Percentiles rank a stretch among this genome's conserved stretches.
phyloP scores from a whole-genome alignment of 495 filamentous ascomycete genomes.

The Neurospora hispaniola region DNA sequence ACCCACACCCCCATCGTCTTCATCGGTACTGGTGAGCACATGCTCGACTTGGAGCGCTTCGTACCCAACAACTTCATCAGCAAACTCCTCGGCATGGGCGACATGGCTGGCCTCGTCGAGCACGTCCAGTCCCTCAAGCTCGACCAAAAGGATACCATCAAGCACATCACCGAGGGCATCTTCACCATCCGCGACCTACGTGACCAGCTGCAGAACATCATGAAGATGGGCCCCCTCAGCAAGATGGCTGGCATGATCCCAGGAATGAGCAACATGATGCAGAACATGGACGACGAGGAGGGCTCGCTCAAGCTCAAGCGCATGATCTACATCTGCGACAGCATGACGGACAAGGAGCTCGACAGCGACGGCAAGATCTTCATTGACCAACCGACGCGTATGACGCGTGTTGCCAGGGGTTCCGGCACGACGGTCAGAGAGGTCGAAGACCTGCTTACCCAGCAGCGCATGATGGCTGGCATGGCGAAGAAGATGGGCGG shows the following conservation, averaged over 20 bases:
- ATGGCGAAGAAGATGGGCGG: slow-evolving; percentile 99
- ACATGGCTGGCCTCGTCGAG: slow-evolving; percentile 90
- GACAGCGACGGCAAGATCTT: slow-evolving; percentile 93
- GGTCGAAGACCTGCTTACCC: slow-evolving; percentile 93
- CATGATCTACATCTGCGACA: slow-evolving; percentile 98
- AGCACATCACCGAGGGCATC: slow-evolving; percentile 91
- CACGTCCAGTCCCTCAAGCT: slow-evolving; percentile 96
- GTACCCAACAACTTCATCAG: slow-evolving; percentile 80
- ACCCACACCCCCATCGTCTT: slow-evolving; percentile 96
- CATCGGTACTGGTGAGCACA: slow-evolving; percentile 93
- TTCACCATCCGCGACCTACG: slow-evolving; percentile 92
- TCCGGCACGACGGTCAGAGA: slow-evolving; percentile 87
- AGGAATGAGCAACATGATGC: slow-evolving; percentile 82
- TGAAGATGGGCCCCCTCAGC: slow-evolving; percentile 97
- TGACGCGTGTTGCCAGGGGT: slow-evolving; percentile 84
- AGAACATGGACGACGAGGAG: slow-evolving; percentile 93
- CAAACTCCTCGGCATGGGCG: slow-evolving; percentile 93
- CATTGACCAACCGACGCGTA: slow-evolving; percentile 81
- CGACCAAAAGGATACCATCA: slow-evolving; percentile 97
- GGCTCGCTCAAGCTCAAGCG: slow-evolving; percentile 84
- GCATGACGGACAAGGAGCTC: slow-evolving; percentile 90
- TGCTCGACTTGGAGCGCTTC: slow-evolving; percentile 90
- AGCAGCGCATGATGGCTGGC: slow-evolving; percentile 97
- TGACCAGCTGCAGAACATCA: slow-evolving; percentile 92
- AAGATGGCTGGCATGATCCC: slow-evolving; percentile 99